Evolutionary conservation across 345 rosid species (phyloP), one percentile per base, ranked within the genome.

Genomic region (Eucalyptus coolabah): DNA sequence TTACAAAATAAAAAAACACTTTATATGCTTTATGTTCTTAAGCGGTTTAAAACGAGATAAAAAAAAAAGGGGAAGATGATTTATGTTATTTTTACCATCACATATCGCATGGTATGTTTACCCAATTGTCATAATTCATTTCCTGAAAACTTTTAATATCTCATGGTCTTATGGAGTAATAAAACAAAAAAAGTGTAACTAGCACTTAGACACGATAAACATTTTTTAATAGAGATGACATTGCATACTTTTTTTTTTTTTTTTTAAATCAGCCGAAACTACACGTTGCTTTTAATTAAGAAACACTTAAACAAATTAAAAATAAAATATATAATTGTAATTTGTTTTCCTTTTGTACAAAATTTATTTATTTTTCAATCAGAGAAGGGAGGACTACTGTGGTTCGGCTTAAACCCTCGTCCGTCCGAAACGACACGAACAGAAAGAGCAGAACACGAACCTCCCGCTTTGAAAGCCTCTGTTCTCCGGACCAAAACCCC

Each of bases 311-410:
- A 72, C 12, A 34, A 17, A 69, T 69, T 0, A 17, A 19, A 34
- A 69, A 69, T 34, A 69, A 17, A 37, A 72, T 72, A 34, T 19
- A 72, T 37, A 19, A 72, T 34, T 72, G 24, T 34, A 69, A 34
- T 34, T 69, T 18, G 26, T 34, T 69, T 18, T 18, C 81, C 26
- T 5, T 69, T 69, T 34, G 7, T 9, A 9, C 24, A 2, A 34
- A 18, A 17, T 69, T 69, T 12, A 0, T 1, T 10, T 24, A 0
- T 24, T 56, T 56, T 56, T 56, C 30, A 24, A 24, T 1, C 0
- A 23, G 63, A 34, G 2, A 69, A 69, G 32, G 17, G 81, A 5
- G 42, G 81, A 9, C 42, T 69, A 9, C 19, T 9, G 9, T 16
- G 11, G 12, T 69, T 69, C 24, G 40, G 12, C 81, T 37, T 72